These are phyloP conservation scores for Aspergillus hancockii DNA, from an alignment of 495 filamentous ascomycete genomes.

Conservation along the genomic window DNA sequence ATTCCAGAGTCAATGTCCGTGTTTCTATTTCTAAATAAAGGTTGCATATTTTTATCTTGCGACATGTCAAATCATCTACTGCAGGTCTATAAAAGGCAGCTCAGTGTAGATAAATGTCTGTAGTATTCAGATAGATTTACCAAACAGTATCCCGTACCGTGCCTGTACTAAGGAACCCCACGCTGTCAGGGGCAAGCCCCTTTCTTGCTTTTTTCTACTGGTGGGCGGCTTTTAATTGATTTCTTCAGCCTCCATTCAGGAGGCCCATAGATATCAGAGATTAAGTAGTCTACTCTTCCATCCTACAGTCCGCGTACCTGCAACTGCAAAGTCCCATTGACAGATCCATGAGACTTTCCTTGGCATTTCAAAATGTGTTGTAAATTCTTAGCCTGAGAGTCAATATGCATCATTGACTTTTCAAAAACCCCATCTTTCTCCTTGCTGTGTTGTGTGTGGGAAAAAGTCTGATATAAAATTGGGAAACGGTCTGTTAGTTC, in stretches of 20 bases:
- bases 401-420: not conserved
- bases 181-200: conserved; percentile 18
- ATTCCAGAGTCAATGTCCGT: not conserved
- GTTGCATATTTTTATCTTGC: not conserved
- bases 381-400: not conserved
- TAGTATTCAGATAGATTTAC: too few relatives aligned
- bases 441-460: not conserved
- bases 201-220: conserved; percentile 4
- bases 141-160: not conserved
- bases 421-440: not conserved
- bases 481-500: not conserved
- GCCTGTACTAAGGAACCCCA: conserved; percentile 13
- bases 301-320: not conserved
- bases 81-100: too few relatives aligned
- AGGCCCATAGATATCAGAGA: not conserved
- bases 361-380: too few relatives aligned
- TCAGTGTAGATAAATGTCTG: too few relatives aligned
- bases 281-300: not conserved
- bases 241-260: conserved; percentile 4
- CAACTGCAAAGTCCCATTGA: too few relatives aligned
- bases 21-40: not conserved
- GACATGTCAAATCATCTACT: not conserved
- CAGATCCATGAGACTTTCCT: too few relatives aligned
- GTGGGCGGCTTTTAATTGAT: not conserved
- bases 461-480: not conserved